Percentiles rank a stretch among this genome's conserved stretches.
Conservation (phyloP, 345 rosid species). For the Eucalyptus urophylla region DNA sequence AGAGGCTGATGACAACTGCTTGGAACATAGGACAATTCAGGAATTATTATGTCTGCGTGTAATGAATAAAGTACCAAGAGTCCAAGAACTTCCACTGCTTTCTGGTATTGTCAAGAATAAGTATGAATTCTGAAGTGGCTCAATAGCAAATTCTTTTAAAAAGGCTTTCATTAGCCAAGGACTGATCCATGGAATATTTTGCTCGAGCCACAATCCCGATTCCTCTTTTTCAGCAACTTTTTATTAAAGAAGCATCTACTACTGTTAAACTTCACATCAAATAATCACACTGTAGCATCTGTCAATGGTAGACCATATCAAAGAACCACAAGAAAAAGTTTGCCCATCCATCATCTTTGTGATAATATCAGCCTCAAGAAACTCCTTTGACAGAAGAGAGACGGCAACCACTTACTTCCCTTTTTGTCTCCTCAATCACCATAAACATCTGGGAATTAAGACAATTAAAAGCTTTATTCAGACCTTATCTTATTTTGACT, state of each 20-base stretch:
- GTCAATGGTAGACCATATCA: not conserved
- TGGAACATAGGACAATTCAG: not conserved
- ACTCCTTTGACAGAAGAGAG: not conserved
- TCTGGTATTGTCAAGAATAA: not conserved
- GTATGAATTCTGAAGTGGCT: not conserved
- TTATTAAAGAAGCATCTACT: not conserved
- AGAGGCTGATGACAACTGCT: not conserved
- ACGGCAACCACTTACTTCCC: not conserved
- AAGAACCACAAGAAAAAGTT: not conserved
- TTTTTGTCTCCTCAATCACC: not conserved
- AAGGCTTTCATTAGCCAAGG: not conserved
- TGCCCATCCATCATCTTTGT: not conserved
- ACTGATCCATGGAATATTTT: not conserved
- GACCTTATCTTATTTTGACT: not conserved
- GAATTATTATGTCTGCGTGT: not conserved
- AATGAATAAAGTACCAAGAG: not conserved
- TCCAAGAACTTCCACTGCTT: not conserved
- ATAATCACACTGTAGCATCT: not conserved
- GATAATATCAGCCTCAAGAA: not conserved
- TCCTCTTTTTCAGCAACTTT: not conserved
- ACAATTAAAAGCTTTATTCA: not conserved
- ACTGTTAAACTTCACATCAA: not conserved
- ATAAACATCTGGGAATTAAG: not conserved
- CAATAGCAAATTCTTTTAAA: not conserved
- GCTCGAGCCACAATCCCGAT: not conserved